Evolutionary conservation across 805 yeast genomes (phyloP).

Genomic region (Maudiozyma saulgeensis): DNA sequence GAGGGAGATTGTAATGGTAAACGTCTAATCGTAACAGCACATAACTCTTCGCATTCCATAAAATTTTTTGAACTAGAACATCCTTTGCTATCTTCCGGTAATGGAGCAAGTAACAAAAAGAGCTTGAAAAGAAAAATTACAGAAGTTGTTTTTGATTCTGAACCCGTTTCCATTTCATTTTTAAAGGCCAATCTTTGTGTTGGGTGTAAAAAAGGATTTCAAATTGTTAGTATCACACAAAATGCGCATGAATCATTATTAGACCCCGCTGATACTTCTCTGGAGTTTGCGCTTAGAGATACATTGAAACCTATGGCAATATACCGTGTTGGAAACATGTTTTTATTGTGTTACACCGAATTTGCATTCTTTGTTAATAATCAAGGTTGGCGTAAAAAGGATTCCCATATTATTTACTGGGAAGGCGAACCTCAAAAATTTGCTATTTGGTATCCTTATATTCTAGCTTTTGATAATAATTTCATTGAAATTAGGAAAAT

Average conservation of each 20-base stretch:
- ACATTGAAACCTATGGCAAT: slow-evolving; percentile 84
- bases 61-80: slow-evolving; percentile 73
- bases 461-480: slow-evolving; percentile 79
- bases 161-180: slow-evolving; percentile 86
- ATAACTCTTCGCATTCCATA: slow-evolving; percentile 69
- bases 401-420: slow-evolving; percentile 93
- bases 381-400: slow-evolving; percentile 93
- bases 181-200: slow-evolving; percentile 82
- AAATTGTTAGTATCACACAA: slow-evolving; percentile 77
- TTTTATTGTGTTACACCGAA: slow-evolving; percentile 80
- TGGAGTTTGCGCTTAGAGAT: slow-evolving; percentile 72
- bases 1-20: slow-evolving; percentile 89
- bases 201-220: slow-evolving; percentile 95
- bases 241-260: slow-evolving; percentile 79
- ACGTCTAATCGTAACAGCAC: slow-evolving; percentile 80
- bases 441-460: slow-evolving; percentile 88
- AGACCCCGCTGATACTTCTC: slow-evolving; percentile 97
- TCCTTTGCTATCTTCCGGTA: slow-evolving; percentile 37
- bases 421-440: slow-evolving; percentile 91
- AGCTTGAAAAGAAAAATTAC: slow-evolving; percentile 56
- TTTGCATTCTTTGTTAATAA: slow-evolving; percentile 90
- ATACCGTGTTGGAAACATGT: slow-evolving; percentile 81
- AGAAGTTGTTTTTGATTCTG: slow-evolving; percentile 76
- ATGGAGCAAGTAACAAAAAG: slow-evolving; percentile 37
- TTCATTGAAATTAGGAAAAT: slow-evolving; percentile 90